phyloP scores from a whole-genome alignment of 257 asterid species.

The Scutellaria galericulata region DNA sequence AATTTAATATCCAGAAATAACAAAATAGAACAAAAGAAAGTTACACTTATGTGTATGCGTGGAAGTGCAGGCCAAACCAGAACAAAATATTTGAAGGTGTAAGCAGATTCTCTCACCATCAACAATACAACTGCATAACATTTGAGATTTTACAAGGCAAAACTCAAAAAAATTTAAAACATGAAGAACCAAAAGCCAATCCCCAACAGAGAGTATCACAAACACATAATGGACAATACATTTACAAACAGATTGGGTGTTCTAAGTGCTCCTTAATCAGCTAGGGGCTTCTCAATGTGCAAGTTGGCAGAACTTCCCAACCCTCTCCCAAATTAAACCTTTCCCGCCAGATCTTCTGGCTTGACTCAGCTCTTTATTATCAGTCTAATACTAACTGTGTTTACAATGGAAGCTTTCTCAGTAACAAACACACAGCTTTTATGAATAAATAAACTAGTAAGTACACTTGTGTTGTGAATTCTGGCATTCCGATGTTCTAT shows the following conservation, averaged over 20 bases:
- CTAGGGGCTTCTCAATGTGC: too few species aligned
- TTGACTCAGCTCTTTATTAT: constrained; percentile 15
- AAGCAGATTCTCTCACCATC: too few species aligned
- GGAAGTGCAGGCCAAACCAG: constrained; percentile 6
- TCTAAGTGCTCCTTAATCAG: constrained; percentile 11
- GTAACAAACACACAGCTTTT: constrained; percentile 12
- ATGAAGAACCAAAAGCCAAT: constrained; percentile 6
- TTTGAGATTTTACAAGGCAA: neutral
- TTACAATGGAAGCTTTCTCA: neutral
- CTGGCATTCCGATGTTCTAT: neutral
- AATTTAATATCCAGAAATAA: neutral
- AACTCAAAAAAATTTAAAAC: neutral
- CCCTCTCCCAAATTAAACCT: neutral
- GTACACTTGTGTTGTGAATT: neutral
- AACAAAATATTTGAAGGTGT: neutral
- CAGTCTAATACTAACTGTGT: constrained; percentile 17
- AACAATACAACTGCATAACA: too few species aligned
- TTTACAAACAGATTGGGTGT: constrained; percentile 1
- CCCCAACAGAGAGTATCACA: neutral
- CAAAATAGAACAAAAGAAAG: neutral
- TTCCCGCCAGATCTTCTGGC: constrained; percentile 15
- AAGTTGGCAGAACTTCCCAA: too few species aligned
- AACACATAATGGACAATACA: neutral
- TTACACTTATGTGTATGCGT: neutral
- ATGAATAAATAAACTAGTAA: constrained; percentile 3